Base-by-base conservation (phyloP, 83 land plant genomes). In the Picea abies region DNA sequence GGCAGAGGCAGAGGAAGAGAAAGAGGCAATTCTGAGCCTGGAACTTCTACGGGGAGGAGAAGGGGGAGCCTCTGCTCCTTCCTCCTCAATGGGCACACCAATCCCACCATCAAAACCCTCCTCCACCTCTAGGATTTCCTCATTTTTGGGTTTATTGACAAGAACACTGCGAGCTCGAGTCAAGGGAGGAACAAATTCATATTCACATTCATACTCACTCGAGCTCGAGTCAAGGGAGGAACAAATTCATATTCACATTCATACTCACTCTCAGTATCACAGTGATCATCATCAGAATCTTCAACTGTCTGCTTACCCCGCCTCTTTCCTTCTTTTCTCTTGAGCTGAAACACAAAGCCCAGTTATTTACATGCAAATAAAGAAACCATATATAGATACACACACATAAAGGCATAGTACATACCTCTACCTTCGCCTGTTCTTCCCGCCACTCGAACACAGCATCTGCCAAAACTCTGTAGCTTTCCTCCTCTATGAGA, bases 381-480 rank as follows among this genome's bases (percentile, higher is more conserved):
- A 44, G 49, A 44, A 44, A 44, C 49, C 49, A 44, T 44, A 7
- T 9, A 44, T 44, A 29, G 29, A 29, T 29, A 29, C 29, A 44
- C 8, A 44, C 7, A 44, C 49, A 44, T 44, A 44, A 44, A 44
- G 49, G 8, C 49, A 44, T 6, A 44, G 49, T 7, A 9, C 49
- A 44, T 44, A 44, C 49, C 49, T 44, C 9, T 44, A 44, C 49
- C 49, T 44, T 7, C 16, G 82, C 88, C 78, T 79, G 79, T 9
- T 22, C 65, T 39, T 84, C 92, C 65, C 84, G 86, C 5, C 29
- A 32, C 12, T 92, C 90, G 76, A 92, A 83, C n/a, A 92, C 82
- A 5, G 90, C 86, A 73, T 92, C 94, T 2, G 87, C 90, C 49
- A 92, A 84, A 60, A 63, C 87, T 83, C 89, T 83, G 56, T 92